Conservation (phyloP, 495 filamentous ascomycete species). For the Choiromyces venosus region DNA sequence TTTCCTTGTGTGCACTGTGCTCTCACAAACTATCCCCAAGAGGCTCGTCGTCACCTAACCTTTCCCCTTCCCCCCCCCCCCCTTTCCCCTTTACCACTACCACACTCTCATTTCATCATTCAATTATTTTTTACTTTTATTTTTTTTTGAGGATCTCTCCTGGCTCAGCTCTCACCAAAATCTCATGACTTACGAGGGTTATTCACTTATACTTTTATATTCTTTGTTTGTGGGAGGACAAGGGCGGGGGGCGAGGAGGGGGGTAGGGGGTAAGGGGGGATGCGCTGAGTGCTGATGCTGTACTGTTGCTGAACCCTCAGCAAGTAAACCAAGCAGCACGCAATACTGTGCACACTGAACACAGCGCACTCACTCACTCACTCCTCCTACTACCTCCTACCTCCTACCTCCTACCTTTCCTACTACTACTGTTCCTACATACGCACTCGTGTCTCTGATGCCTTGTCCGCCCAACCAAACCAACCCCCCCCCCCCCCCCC, state of each 20-base stretch:
- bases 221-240: background rate
- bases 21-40: background rate
- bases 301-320: background rate
- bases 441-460: conserved; percentile 31
- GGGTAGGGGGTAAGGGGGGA: background rate
- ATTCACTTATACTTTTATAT: background rate
- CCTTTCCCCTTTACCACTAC: too few species aligned
- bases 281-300: background rate
- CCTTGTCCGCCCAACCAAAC: conserved; percentile 19
- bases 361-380: conserved; percentile 19
- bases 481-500: background rate
- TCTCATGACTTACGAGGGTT: background rate
- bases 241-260: conserved; percentile 1
- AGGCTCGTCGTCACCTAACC: background rate
- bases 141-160: background rate
- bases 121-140: background rate
- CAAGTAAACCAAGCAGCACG: conserved; percentile 16
- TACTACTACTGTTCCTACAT: conserved; percentile 10
- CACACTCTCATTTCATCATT: background rate
- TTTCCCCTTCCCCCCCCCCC: too few species aligned
- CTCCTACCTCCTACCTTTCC: background rate
- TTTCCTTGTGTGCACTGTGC: background rate
- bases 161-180: background rate
- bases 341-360: conserved; percentile 31
- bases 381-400: background rate